phyloP scores from a whole-genome alignment of 2,329 filamentous ascomycete genomes.

The Botrytis tulipae region DNA sequence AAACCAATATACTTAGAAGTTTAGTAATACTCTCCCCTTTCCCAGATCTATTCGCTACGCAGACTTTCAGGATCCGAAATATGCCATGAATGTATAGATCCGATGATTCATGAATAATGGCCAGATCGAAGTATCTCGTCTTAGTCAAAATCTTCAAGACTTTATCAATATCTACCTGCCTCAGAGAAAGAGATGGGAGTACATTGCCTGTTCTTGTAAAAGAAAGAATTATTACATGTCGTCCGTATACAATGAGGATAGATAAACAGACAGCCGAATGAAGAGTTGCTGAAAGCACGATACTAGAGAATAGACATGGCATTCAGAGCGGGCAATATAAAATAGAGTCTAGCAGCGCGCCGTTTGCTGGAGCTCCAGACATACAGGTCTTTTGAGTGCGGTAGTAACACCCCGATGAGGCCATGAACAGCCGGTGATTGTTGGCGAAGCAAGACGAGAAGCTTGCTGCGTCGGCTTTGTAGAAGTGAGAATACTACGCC shows the following conservation, averaged over 20 bases:
- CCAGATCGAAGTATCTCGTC: not conserved
- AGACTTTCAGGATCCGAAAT: not conserved
- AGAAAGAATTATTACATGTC: not conserved
- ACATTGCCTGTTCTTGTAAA: not conserved
- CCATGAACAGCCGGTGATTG: not conserved
- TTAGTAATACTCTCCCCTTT: not conserved
- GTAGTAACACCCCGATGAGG: rapidly evolving
- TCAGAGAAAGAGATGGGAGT: not conserved
- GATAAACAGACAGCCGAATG: not conserved
- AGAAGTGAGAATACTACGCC: not conserved
- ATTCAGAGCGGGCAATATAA: not conserved
- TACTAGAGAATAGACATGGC: not conserved
- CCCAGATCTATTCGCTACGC: not conserved
- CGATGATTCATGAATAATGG: not conserved
- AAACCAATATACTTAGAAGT: not conserved
- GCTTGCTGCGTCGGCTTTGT: not conserved
- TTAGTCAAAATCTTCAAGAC: not conserved
- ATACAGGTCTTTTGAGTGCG: not conserved
- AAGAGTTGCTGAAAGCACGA: not conserved
- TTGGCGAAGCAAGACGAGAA: not conserved
- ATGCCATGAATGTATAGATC: not conserved
- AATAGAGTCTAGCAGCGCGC: not conserved
- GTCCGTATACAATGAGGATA: not conserved
- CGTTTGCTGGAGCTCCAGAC: not conserved
- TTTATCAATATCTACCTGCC: not conserved